Conservation (phyloP, 2,329 filamentous ascomycete species). For the Colletotrichum paranaense region DNA sequence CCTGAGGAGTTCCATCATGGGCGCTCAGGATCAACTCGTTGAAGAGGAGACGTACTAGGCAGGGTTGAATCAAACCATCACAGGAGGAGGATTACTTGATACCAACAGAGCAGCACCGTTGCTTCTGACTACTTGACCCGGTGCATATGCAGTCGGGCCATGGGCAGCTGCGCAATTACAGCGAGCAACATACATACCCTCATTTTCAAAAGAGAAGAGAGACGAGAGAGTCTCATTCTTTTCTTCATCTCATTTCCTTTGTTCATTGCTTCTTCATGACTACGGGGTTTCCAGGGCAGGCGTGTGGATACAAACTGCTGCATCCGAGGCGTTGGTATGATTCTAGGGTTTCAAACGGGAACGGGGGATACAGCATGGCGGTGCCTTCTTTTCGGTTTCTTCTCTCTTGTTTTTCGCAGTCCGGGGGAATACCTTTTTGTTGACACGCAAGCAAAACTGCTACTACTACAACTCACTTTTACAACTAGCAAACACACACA, state of each 20-base stretch:
- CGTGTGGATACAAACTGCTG: slow-evolving; percentile 25
- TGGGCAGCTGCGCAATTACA: slow-evolving; percentile 10
- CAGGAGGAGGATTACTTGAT: slow-evolving; percentile 23
- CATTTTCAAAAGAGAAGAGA: neutral
- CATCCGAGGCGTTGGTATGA: slow-evolving; percentile 32
- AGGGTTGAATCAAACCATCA: neutral
- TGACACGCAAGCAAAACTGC: neutral
- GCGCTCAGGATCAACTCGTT: slow-evolving; percentile 53
- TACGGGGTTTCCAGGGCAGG: slow-evolving; percentile 7
- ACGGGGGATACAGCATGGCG: slow-evolving; percentile 27
- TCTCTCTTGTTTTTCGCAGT: neutral
- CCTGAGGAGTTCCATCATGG: slow-evolving; percentile 35
- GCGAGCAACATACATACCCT: slow-evolving; percentile 23
- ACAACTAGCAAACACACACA: neutral
- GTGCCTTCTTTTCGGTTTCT: slow-evolving; percentile 26
- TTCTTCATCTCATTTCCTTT: slow-evolving; percentile 21
- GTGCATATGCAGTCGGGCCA: neutral
- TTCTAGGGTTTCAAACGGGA: slow-evolving; percentile 28
- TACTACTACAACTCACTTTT: neutral
- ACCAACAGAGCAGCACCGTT: slow-evolving; percentile 41
- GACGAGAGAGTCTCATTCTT: slow-evolving; percentile 6
- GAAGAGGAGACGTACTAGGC: slow-evolving; percentile 67
- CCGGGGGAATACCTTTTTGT: slow-evolving; percentile 5
- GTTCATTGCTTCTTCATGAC: slow-evolving; percentile 28
- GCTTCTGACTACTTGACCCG: slow-evolving; percentile 43